Evolutionary conservation across 306 rosid species (phyloP).

Genomic region (Mimosa pudica): DNA sequence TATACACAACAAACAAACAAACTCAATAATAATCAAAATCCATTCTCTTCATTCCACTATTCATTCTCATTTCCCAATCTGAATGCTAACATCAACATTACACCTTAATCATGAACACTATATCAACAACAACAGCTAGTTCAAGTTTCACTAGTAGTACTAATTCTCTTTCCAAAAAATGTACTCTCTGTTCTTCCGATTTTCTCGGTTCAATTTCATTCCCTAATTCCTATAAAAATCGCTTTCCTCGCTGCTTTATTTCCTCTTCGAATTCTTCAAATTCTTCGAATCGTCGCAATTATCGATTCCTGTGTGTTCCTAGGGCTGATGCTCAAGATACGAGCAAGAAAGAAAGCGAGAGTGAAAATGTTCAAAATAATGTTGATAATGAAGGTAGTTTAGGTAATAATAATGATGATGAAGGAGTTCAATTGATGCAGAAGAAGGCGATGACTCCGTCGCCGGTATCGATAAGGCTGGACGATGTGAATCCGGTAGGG

Average conservation of each 20-base stretch:
- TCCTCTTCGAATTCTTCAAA: neutral
- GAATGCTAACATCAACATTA: neutral
- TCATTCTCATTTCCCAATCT: neutral
- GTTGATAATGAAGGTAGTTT: neutral
- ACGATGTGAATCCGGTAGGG: conserved; percentile 93
- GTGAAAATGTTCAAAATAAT: conserved; percentile 14
- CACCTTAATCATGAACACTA: conserved; percentile 32
- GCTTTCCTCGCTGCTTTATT: neutral
- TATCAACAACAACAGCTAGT: conserved; percentile 32
- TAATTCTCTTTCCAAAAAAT: conserved; percentile 21
- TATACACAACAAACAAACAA: neutral
- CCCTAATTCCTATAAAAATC: conserved; percentile 4
- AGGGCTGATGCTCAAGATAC: conserved; percentile 38
- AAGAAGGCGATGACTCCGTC: conserved; percentile 31
- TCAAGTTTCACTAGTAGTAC: conserved; percentile 28
- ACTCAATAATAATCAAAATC: neutral
- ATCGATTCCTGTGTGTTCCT: conserved; percentile 20
- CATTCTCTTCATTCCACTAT: neutral
- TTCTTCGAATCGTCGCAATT: neutral
- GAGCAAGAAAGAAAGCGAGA: conserved; percentile 36
- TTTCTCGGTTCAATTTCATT: conserved; percentile 32
- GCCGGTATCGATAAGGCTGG: conserved; percentile 59
- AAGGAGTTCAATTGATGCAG: conserved; percentile 5
- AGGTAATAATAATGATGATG: neutral
- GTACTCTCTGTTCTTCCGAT: conserved; percentile 17